These are phyloP conservation scores for Ehretia macrophylla DNA, from an alignment of 257 asterid species.

Conservation along the genomic window DNA sequence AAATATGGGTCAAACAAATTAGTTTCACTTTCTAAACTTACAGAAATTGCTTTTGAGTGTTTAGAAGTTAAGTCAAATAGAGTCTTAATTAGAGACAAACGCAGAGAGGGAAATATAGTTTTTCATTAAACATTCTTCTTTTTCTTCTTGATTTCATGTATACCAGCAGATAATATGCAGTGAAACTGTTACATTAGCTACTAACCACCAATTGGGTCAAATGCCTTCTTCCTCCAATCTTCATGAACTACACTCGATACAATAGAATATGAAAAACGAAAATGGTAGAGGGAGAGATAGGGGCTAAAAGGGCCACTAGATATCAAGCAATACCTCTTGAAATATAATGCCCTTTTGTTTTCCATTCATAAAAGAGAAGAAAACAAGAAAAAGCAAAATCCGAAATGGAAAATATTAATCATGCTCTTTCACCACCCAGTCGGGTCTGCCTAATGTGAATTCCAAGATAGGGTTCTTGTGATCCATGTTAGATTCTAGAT, in stretches of 20 bases:
- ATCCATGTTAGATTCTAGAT: conserved; percentile 16
- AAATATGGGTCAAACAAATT: too few relatives aligned
- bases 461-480: conserved; percentile 46
- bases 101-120: not conserved
- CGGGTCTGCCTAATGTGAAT: conserved; percentile 51
- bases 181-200: conserved; percentile 2
- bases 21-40: too few relatives aligned
- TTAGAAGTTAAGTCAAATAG: too few relatives aligned
- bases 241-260: too few relatives aligned
- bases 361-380: conserved; percentile 1
- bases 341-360: conserved; percentile 6
- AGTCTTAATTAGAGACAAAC: not conserved
- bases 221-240: not conserved
- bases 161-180: conserved; percentile 4
- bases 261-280: too few relatives aligned
- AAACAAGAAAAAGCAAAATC: not conserved
- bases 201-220: too few relatives aligned
- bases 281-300: too few relatives aligned
- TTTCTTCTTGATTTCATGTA: not conserved
- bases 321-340: not conserved
- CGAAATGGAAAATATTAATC: conserved; percentile 18
- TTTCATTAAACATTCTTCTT: not conserved
- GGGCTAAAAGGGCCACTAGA: too few relatives aligned
- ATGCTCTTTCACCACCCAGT: conserved; percentile 29
- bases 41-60: too few relatives aligned